Evolutionary conservation across 768 basidiomycete genomes (phyloP).

Genomic region (Amanita polypyramis): DNA sequence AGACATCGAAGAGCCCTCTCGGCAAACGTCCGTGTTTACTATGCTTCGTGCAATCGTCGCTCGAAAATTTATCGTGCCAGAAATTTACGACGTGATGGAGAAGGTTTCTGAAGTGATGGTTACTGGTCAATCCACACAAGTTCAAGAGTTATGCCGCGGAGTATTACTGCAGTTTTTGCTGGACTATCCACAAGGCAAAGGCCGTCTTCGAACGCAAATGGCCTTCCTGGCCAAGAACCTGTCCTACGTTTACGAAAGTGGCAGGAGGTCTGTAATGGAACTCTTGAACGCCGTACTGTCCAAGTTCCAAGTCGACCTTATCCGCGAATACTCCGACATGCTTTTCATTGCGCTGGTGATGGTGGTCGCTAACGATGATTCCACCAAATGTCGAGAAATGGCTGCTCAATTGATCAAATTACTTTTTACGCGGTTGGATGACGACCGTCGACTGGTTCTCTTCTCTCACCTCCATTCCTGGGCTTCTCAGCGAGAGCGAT

Average conservation of each 20-base stretch:
- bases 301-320: conserved; percentile 71
- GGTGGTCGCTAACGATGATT: conserved; percentile 91
- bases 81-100: conserved; percentile 97
- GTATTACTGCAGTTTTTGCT: conserved; percentile 89
- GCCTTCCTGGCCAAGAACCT: conserved; percentile 88
- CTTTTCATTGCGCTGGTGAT: conserved; percentile 88
- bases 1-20: conserved; percentile 81
- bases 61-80: conserved; percentile 87
- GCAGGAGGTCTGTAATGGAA: conserved; percentile 90
- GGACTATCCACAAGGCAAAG: conserved; percentile 95
- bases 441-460: conserved; percentile 42
- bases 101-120: conserved; percentile 87
- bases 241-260: conserved; percentile 83
- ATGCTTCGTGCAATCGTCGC: conserved; percentile 86
- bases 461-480: conserved; percentile 71
- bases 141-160: conserved; percentile 85
- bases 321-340: conserved; percentile 76
- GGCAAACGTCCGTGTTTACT: conserved; percentile 80
- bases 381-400: conserved; percentile 81
- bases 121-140: conserved; percentile 82
- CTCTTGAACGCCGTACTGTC: conserved; percentile 72
- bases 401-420: conserved; percentile 74
- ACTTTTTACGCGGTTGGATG: conserved; percentile 61
- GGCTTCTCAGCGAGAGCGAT: conserved; percentile 53
- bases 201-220: conserved; percentile 80